Evolutionary conservation across 208 protist species (phyloP).

Genomic region (Trichomonas gallinae): DNA sequence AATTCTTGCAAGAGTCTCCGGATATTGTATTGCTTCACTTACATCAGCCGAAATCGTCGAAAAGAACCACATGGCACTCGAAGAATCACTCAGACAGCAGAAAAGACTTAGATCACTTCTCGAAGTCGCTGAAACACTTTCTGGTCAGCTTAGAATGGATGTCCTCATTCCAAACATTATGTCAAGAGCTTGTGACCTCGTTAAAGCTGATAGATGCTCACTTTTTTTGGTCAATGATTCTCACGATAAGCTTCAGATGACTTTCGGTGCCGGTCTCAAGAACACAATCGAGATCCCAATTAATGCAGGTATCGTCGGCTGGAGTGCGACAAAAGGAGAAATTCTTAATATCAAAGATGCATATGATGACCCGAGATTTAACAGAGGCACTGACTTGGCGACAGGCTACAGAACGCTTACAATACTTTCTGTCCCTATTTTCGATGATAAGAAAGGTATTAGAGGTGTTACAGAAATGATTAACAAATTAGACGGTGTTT

Average conservation of each 20-base stretch:
- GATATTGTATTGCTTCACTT: neutral
- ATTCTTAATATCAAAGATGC: constrained; percentile 17
- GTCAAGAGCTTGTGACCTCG: neutral
- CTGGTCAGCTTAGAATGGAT: neutral
- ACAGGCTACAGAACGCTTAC: neutral
- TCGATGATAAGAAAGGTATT: neutral
- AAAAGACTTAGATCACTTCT: neutral
- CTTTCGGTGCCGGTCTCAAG: neutral
- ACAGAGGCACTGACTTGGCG: neutral
- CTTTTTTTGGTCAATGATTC: neutral
- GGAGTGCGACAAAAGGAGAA: neutral
- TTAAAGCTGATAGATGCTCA: neutral
- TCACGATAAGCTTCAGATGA: neutral
- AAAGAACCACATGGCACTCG: neutral
- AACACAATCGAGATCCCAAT: constrained; percentile 14
- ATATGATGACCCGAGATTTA: constrained; percentile 14
- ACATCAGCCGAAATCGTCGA: neutral
- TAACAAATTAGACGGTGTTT: constrained; percentile 4
- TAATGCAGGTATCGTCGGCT: neutral
- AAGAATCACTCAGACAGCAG: neutral
- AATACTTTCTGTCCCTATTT: neutral
- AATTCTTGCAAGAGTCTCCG: neutral
- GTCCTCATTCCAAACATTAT: constrained; percentile 14
- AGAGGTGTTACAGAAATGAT: constrained; percentile 14
- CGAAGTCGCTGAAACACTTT: neutral